Evolutionary conservation across 2,329 filamentous ascomycete genomes (phyloP).

Genomic region (Neospermospora avenae): DNA sequence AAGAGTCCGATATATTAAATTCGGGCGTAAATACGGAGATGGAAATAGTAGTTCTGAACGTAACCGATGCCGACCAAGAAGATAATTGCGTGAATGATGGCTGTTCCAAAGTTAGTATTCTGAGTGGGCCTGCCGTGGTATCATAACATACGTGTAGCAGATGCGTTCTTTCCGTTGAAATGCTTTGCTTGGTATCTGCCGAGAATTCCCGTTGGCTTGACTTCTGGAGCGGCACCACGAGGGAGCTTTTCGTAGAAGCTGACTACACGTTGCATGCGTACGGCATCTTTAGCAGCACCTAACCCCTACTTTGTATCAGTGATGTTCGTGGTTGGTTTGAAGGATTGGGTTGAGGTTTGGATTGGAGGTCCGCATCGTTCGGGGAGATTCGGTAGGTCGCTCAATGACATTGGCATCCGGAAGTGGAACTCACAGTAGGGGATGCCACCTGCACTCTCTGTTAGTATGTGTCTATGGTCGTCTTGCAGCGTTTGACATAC

Average conservation of each 20-base stretch:
- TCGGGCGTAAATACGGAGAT: conserved; percentile 72
- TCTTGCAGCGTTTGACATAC: conserved; percentile 48
- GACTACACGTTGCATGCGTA: conserved; percentile 96
- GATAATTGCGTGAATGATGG: conserved; percentile 82
- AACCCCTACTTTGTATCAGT: conserved; percentile 68
- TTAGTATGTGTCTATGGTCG: conserved; percentile 15
- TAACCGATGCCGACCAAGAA: conserved; percentile 81
- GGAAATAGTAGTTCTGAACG: conserved; percentile 99
- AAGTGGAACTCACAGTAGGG: conserved; percentile 34
- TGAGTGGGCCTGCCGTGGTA: conserved; percentile 2
- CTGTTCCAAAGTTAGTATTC: conserved; percentile 47
- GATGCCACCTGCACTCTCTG: conserved; percentile 33
- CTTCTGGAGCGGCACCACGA: conserved; percentile 81
- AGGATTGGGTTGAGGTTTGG: no score
- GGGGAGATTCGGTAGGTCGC: background rate
- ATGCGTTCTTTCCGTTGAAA: conserved; percentile 94
- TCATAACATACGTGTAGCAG: conserved; percentile 73
- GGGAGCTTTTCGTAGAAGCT: conserved; percentile 99
- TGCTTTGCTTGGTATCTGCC: conserved; percentile 87
- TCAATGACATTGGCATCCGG: background rate
- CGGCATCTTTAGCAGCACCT: conserved; percentile 89
- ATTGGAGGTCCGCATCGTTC: background rate
- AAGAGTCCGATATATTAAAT: background rate
- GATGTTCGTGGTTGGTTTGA: conserved; percentile 8
- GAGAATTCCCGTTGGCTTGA: conserved; percentile 77